Base-by-base conservation (phyloP, 2,329 filamentous ascomycete species). In the Trichoderma pleuroti region DNA sequence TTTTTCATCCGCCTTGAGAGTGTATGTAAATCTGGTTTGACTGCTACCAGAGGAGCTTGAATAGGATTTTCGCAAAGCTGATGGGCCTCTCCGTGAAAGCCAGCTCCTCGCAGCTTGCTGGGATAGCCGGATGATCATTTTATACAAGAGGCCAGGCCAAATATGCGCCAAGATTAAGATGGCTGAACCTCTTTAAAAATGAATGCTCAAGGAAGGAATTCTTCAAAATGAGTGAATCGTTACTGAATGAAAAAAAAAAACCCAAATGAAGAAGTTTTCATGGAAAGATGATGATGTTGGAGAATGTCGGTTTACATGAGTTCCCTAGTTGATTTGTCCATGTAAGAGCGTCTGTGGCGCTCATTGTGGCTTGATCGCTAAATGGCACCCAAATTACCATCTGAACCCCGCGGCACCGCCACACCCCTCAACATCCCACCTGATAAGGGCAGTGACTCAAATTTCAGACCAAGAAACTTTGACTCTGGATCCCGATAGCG, bases 11-110 rank as follows among this genome's bases (percentile, higher is more conserved):
- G 65, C 56, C n/a, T 72, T 71, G 70, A 76, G 18, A 70, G 70
- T 73, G 72, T 76, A 73, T 66, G 75, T 70, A 72, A 75, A 76
- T 21, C 73, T 71, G 16, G 73, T 74, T 54, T 76, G 75, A 4
- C 69, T 62, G 30, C 56, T 66, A 30, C 46, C 18, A 36, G 71
- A 62, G 14, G 71, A 49, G 34, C 39, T 73, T 49, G 73, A 74
- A 21, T 73, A 73, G 32, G 72, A 49, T 34, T 71, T 71, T 61
- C 52, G 65, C 18, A 71, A 57, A 39, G 28, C 36, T 42, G 68
- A 36, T 36, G 24, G 14, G 24, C 52, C 36, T 28, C 63, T 56
- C 11, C 63, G 66, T 60, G 64, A 56, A 16, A 66, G 54, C 52
- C 54, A 63, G 71, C 74, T 75, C 70, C 72, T 74, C 32, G 73